These are phyloP conservation scores for Alternaria alternata DNA, from an alignment of 2,329 filamentous ascomycete genomes.

Conservation along the genomic window DNA sequence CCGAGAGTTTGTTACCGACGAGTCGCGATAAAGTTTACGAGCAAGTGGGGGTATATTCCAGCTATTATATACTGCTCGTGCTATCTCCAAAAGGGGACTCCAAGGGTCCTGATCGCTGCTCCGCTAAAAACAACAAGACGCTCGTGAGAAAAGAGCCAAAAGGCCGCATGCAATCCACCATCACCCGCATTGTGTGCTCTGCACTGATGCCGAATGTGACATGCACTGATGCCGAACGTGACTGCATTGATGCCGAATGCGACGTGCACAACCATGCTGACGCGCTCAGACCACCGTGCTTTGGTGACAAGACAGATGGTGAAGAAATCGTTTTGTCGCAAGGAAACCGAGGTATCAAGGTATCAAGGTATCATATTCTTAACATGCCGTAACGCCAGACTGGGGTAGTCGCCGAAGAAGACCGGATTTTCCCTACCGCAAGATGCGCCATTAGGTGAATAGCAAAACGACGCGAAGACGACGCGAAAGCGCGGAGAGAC, in stretches of 20 bases:
- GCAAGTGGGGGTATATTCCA: conserved; percentile 26
- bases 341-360: conserved; percentile 25
- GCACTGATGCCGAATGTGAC: background rate
- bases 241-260: background rate
- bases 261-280: conserved; percentile 5
- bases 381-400: conserved; percentile 21
- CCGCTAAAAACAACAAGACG: conserved; percentile 20
- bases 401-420: conserved; percentile 16
- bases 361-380: conserved; percentile 28
- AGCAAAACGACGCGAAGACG: conserved; percentile 1
- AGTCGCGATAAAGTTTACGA: conserved; percentile 7
- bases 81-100: conserved; percentile 13
- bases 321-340: conserved; percentile 9
- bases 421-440: conserved; percentile 16
- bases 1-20: background rate
- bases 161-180: conserved; percentile 9
- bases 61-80: conserved; percentile 32
- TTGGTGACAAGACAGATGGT: conserved; percentile 1
- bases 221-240: background rate
- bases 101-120: conserved; percentile 20
- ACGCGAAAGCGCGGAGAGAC: background rate
- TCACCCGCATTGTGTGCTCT: conserved; percentile 1
- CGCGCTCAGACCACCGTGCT: conserved; percentile 3
- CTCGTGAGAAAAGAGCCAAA: conserved; percentile 12
- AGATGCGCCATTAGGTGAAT: conserved; percentile 17